Conservation (phyloP, 495 filamentous ascomycete genomes). For the Penicillium longicatenatum region DNA sequence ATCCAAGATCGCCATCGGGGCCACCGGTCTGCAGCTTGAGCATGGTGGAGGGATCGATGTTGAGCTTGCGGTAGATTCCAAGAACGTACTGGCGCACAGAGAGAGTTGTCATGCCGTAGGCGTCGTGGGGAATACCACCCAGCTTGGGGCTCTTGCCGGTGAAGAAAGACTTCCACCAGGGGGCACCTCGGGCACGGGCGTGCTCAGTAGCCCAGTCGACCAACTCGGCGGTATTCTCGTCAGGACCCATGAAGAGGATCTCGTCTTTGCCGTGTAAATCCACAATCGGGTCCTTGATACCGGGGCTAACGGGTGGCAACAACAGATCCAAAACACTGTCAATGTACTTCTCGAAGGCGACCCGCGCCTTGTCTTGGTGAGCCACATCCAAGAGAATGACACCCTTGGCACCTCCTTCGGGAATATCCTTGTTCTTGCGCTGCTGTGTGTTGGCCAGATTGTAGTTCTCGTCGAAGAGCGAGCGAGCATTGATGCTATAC, state of each 20-base stretch:
- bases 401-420: conserved; percentile 98
- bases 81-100: conserved; percentile 94
- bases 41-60: conserved; percentile 79
- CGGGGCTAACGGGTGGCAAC: conserved; percentile 83
- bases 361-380: conserved; percentile 87
- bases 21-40: conserved; percentile 97
- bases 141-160: conserved; percentile 96
- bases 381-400: conserved; percentile 92
- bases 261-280: conserved; percentile 92
- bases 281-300: conserved; percentile 98
- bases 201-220: conserved; percentile 98
- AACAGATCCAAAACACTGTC: conserved; percentile 96
- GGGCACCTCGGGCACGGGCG: conserved; percentile 81
- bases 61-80: conserved; percentile 94
- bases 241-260: conserved; percentile 97
- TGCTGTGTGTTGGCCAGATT: conserved; percentile 97
- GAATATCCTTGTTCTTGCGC: conserved; percentile 99
- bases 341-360: conserved; percentile 99
- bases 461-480: conserved; percentile 97
- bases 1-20: conserved; percentile 94
- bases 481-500: conserved; percentile 93
- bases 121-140: conserved; percentile 94
- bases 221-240: conserved; percentile 97
- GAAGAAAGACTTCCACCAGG: conserved; percentile 99
- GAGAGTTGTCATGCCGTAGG: conserved; percentile 96